Conservation (phyloP, 2,329 filamentous ascomycete species). For the Amauroascus verrucosus region DNA sequence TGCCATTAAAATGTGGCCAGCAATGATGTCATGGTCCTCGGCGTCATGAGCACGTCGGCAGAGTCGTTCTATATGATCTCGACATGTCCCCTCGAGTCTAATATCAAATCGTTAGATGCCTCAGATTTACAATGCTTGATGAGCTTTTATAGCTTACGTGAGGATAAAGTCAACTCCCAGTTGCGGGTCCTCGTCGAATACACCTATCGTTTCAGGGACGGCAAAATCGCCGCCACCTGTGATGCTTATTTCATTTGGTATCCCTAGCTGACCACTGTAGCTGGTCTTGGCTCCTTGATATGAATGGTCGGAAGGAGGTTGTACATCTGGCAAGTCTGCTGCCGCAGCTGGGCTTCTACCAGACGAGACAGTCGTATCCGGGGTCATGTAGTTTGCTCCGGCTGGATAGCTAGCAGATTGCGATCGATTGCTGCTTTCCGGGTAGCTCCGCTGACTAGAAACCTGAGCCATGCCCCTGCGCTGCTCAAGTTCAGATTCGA, state of each 20-base stretch:
- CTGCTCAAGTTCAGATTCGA: slow-evolving; percentile 40
- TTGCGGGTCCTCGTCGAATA: slow-evolving; percentile 39
- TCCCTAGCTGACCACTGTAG: slow-evolving; percentile 5
- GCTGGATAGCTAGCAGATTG: slow-evolving; percentile 12
- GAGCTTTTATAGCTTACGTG: slow-evolving; percentile 27
- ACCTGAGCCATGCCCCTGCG: slow-evolving; percentile 23
- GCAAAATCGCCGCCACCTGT: slow-evolving; percentile 10
- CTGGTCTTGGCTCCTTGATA: slow-evolving; percentile 20
- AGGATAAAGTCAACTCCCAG: slow-evolving; percentile 40
- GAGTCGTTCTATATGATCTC: slow-evolving; percentile 78
- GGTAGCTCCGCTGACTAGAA: slow-evolving; percentile 16
- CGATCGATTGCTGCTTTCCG: slow-evolving; percentile 35
- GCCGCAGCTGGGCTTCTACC: slow-evolving; percentile 12
- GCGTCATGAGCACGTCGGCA: slow-evolving; percentile 43
- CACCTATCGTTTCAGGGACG: slow-evolving; percentile 24
- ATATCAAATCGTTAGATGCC: slow-evolving; percentile 7
- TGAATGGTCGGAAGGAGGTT: slow-evolving; percentile 12
- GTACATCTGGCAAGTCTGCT: slow-evolving; percentile 1
- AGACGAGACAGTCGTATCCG: slow-evolving; percentile 13
- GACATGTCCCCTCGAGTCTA: slow-evolving; percentile 72
- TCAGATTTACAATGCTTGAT: neutral
- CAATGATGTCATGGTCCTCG: slow-evolving; percentile 54
- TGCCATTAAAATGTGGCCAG: slow-evolving; percentile 88
- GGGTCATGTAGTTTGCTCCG: slow-evolving; percentile 13
- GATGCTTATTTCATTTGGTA: slow-evolving; percentile 5